Base-by-base conservation (phyloP, 768 basidiomycete genomes). In the Tricholoma sp. region DNA sequence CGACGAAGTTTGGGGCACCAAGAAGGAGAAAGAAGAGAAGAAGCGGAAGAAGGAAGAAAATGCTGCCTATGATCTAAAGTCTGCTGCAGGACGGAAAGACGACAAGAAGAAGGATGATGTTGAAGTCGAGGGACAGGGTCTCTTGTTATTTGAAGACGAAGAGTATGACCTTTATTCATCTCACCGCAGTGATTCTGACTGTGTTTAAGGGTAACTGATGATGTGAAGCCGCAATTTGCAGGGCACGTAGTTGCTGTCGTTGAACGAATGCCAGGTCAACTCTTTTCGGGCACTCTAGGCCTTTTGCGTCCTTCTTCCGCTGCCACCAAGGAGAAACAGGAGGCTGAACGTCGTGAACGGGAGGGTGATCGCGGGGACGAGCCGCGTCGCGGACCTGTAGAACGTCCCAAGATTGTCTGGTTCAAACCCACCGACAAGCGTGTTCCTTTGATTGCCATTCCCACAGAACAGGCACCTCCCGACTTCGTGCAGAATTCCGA, bases 91-190 rank as follows among this genome's bases (percentile, higher is more conserved):
- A 58, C 84, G 91, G 64, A 94, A 92, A 74, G 92, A 94, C 66
- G 96, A 98, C 77, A 99, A 99, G 85, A 98, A 98, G 83, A 98
- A 98, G 77, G 97, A 99, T 66, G 97, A 98, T 66, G 96, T 99
- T 29, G 97, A 99, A 71, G 97, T 99, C 27, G 97, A 99, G 75
- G 97, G 97, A 2, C 97, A 99, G 72, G 96, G 96, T 5, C 74
- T 98, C 64, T 90, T 93, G 81, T 76, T 99, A 54, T 97, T 98
- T 60, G 96, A 98, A 66, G 97, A 99, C 65, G 97, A 98, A 76
- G 95, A 97, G 87, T 92, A 67, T 45, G 81, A 76, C 8, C 39
- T 8, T 29, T 54, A 18, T 51, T 31, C 54, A 50, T 7, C 22
- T 45, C 27, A 34, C 52, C 19, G 53, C 45, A 37, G 6, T 55